A percentile compares a stretch with the other conserved stretches of the same genome.
These are phyloP conservation scores for Acorus gramineus DNA, from an alignment of 106 monocot species.

Conservation along the genomic window DNA sequence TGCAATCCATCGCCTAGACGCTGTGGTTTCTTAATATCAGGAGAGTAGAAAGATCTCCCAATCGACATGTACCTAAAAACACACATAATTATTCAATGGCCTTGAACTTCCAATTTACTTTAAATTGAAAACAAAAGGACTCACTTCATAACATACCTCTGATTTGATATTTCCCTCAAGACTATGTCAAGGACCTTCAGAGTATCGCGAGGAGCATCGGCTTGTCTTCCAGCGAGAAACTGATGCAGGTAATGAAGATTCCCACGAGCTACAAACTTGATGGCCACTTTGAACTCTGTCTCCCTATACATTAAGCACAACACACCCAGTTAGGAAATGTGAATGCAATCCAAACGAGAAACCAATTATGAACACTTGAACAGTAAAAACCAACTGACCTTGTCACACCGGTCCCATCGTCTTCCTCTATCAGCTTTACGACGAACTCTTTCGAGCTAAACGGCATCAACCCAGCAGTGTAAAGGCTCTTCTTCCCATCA, in stretches of 20 bases:
- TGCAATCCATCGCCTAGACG: constrained; percentile 76
- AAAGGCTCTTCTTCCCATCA: too few relatives aligned
- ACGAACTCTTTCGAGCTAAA: too few relatives aligned
- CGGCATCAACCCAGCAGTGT: too few relatives aligned
- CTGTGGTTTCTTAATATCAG: constrained; percentile 71
- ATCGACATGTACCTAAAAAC: constrained; percentile 50
- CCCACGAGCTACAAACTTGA: constrained; percentile 73
- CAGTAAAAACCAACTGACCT: constrained; percentile 17
- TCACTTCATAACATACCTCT: constrained; percentile 29
- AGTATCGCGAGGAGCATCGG: constrained; percentile 62
- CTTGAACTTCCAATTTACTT: not conserved
- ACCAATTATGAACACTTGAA: not conserved
- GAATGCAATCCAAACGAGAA: not conserved
- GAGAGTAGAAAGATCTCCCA: constrained; percentile 83
- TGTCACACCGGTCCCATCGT: constrained; percentile 4
- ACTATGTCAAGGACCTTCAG: constrained; percentile 76
- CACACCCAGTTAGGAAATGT: not conserved
- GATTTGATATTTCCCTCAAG: constrained; percentile 59
- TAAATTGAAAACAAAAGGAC: not conserved
- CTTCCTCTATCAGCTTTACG: too few relatives aligned
- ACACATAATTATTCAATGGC: not conserved
- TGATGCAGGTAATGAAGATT: constrained; percentile 55
- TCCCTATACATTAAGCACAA: constrained; percentile 25
- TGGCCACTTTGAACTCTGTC: constrained; percentile 57
- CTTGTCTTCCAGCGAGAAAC: constrained; percentile 60